Conservation (phyloP, 345 rosid genomes). For the Syzygium aqueum region DNA sequence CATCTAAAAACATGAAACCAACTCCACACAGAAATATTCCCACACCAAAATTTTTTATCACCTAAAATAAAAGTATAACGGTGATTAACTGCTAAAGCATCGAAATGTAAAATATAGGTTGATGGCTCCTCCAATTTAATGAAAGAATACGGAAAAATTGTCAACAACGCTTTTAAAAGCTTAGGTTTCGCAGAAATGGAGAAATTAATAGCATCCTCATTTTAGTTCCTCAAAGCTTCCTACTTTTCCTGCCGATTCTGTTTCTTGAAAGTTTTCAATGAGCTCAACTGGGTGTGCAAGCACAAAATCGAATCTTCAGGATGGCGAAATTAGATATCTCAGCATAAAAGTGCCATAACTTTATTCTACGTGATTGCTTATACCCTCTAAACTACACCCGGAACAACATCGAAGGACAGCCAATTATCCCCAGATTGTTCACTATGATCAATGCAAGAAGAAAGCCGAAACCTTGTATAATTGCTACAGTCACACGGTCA, state of each 20-base stretch:
- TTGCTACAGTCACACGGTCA: background rate
- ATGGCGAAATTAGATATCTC: background rate
- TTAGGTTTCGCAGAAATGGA: background rate
- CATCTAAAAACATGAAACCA: background rate
- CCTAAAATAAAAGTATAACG: background rate
- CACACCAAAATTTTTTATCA: background rate
- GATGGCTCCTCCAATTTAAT: background rate
- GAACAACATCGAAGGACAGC: background rate
- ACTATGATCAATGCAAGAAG: background rate
- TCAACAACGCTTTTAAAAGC: background rate
- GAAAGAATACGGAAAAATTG: background rate
- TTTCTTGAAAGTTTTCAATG: background rate
- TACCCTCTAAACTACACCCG: background rate
- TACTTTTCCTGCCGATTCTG: background rate
- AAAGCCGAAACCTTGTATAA: background rate
- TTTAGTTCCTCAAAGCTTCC: background rate
- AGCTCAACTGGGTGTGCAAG: background rate
- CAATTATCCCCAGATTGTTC: background rate
- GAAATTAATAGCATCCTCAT: background rate
- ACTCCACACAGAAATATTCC: background rate
- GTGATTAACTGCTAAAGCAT: too few relatives aligned
- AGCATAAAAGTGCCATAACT: background rate
- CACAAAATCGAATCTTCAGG: background rate
- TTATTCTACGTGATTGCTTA: background rate
- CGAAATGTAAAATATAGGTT: background rate